These are phyloP conservation scores for Rhodotorula paludigena DNA, from an alignment of 768 basidiomycete species.

Conservation along the genomic window DNA sequence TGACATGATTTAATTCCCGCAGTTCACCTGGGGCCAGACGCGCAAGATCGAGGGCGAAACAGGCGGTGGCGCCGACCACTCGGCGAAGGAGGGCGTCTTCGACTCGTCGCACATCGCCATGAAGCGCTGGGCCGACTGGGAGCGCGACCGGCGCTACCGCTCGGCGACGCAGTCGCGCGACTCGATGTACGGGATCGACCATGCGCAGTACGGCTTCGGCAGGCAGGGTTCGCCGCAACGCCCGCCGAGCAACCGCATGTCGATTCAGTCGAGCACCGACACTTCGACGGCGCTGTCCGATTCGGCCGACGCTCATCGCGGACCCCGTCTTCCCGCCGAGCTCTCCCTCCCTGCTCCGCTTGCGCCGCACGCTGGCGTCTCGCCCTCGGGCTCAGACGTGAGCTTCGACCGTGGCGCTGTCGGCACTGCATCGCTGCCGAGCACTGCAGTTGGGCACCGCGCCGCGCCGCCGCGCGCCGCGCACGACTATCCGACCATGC, in stretches of 20 bases:
- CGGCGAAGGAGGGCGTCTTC: slow-evolving; percentile 95
- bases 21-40: slow-evolving; percentile 87
- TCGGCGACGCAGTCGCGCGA: slow-evolving; percentile 58
- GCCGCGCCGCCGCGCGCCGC: slow-evolving; percentile 3
- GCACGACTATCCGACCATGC: slow-evolving; percentile 39
- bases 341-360: slow-evolving; percentile 47
- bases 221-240: slow-evolving; percentile 51
- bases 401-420: slow-evolving; percentile 15
- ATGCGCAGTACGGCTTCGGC: slow-evolving; percentile 46
- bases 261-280: slow-evolving; percentile 57
- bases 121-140: slow-evolving; percentile 99
- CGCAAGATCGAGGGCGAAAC: slow-evolving; percentile 71
- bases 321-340: slow-evolving; percentile 10
- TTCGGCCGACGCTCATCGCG: slow-evolving; percentile 1
- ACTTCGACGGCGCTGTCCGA: slow-evolving; percentile 31
- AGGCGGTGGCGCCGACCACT: slow-evolving; percentile 58
- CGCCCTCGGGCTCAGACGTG: slow-evolving; percentile 11
- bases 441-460: too few relatives aligned
- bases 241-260: slow-evolving; percentile 57
- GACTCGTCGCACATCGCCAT: slow-evolving; percentile 95
- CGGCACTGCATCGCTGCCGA: background rate
- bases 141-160: slow-evolving; percentile 73
- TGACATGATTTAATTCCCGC: background rate
- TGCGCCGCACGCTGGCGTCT: slow-evolving; percentile 23
- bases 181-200: slow-evolving; percentile 58